These are phyloP conservation scores for Starmerella bombi DNA, from an alignment of 805 yeast genomes.

Conservation along the genomic window DNA sequence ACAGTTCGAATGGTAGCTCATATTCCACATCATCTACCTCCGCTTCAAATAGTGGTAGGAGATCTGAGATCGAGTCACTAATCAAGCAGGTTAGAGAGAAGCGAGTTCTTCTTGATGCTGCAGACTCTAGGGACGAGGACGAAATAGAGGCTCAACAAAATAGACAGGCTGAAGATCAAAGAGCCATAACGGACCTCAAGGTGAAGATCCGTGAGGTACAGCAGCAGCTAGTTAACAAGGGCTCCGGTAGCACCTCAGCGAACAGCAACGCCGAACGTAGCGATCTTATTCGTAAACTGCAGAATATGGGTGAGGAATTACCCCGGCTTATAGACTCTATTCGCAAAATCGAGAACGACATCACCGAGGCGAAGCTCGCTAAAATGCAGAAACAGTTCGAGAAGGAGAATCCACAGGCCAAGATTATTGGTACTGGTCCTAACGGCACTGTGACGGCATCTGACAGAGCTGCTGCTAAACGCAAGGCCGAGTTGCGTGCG, in stretches of 20 bases:
- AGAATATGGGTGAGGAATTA: slow-evolving; percentile 52
- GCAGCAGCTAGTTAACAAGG: slow-evolving; percentile 22
- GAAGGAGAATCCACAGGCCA: slow-evolving; percentile 53
- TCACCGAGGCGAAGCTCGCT: slow-evolving; percentile 53
- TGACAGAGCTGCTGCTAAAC: slow-evolving; percentile 67
- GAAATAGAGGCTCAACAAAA: slow-evolving; percentile 29
- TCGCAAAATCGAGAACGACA: slow-evolving; percentile 49
- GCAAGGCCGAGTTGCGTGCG: slow-evolving; percentile 64
- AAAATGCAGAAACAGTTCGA: slow-evolving; percentile 42
- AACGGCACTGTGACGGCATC: slow-evolving; percentile 74
- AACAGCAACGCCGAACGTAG: slow-evolving; percentile 22
- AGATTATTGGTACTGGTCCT: slow-evolving; percentile 72
- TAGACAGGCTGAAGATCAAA: slow-evolving; percentile 31
- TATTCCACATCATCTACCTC: slow-evolving; percentile 1
- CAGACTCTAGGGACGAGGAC: slow-evolving; percentile 42
- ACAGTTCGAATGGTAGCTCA: background rate
- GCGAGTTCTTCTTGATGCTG: slow-evolving; percentile 52
- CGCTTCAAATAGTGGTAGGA: slow-evolving; percentile 6
- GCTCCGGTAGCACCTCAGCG: slow-evolving; percentile 17
- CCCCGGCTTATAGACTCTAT: slow-evolving; percentile 59
- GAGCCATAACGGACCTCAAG: slow-evolving; percentile 54
- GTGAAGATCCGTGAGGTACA: slow-evolving; percentile 40
- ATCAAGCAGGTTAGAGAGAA: slow-evolving; percentile 59
- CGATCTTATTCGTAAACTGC: slow-evolving; percentile 46
- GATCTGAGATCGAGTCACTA: slow-evolving; percentile 39